Conservation (phyloP, 495 filamentous ascomycete species). For the Hypoxylon fragiforme region DNA sequence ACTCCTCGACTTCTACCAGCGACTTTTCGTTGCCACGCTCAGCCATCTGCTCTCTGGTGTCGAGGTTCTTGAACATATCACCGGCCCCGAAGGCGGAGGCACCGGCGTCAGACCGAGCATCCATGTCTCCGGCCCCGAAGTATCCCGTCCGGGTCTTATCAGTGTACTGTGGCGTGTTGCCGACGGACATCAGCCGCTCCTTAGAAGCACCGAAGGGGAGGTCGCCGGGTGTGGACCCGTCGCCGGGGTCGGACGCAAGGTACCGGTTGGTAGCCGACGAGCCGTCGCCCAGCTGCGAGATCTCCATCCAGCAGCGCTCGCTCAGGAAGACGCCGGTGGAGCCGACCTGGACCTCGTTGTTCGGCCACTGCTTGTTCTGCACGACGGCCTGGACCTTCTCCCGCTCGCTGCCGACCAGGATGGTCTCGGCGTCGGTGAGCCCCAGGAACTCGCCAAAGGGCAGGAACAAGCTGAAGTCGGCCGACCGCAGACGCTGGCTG, state of each 20-base stretch:
- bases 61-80: conserved; percentile 98
- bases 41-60: conserved; percentile 89
- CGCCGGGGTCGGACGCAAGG: conserved; percentile 51
- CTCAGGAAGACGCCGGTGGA: conserved; percentile 94
- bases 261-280: conserved; percentile 62
- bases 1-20: conserved; percentile 86
- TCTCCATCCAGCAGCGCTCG: conserved; percentile 90
- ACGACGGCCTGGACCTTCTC: conserved; percentile 91
- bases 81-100: conserved; percentile 85
- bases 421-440: conserved; percentile 76
- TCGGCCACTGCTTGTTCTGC: conserved; percentile 86
- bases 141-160: conserved; percentile 78
- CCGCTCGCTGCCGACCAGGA: conserved; percentile 86
- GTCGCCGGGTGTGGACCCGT: conserved; percentile 42
- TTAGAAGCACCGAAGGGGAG: conserved; percentile 66
- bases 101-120: conserved; percentile 86
- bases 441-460: conserved; percentile 96
- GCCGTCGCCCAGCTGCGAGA: conserved; percentile 73
- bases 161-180: conserved; percentile 65
- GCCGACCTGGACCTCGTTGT: conserved; percentile 87
- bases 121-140: conserved; percentile 81
- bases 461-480: conserved; percentile 93
- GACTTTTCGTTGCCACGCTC: conserved; percentile 92
- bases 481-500: conserved; percentile 85
- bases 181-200: conserved; percentile 63